phyloP scores from a whole-genome alignment of 2,329 filamentous ascomycete species.

The Stachybotrys chlorohalonatus region DNA sequence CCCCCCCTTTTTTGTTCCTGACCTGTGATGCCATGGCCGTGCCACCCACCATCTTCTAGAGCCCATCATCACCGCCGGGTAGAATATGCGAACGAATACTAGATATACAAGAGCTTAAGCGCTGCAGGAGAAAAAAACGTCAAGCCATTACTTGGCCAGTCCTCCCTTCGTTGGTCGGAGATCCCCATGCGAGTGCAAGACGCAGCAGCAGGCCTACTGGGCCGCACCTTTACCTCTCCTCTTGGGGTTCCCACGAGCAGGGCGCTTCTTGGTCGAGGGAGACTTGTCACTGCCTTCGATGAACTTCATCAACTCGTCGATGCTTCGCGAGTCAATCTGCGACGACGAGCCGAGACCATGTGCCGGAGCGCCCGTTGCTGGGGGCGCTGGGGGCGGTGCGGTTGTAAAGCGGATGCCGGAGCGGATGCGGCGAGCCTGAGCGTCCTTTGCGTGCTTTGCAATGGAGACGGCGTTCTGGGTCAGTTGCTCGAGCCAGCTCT shows the following conservation, averaged over 20 bases:
- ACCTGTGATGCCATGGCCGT: not conserved
- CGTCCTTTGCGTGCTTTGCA: slow-evolving; percentile 85
- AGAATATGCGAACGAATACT: not conserved
- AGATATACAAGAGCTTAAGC: not conserved
- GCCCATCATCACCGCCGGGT: not conserved
- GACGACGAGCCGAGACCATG: slow-evolving; percentile 18
- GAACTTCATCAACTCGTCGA: slow-evolving; percentile 89
- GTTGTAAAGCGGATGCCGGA: slow-evolving; percentile 58
- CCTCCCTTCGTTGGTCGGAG: too few relatives aligned
- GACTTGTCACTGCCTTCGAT: slow-evolving; percentile 68
- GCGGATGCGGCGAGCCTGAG: slow-evolving; percentile 65
- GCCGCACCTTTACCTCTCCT: slow-evolving; percentile 27
- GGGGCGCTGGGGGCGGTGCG: slow-evolving; percentile 12
- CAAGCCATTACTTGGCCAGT: not conserved
- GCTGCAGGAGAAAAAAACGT: not conserved
- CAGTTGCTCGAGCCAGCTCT: slow-evolving; percentile 91
- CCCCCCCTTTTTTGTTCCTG: not conserved
- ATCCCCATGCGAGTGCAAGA: not conserved
- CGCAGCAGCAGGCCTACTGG: slow-evolving; percentile 4
- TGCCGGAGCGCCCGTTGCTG: slow-evolving; percentile 20
- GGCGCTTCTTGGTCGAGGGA: slow-evolving; percentile 46
- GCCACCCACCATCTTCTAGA: not conserved
- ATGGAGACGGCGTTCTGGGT: slow-evolving; percentile 93
- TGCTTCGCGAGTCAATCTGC: slow-evolving; percentile 65
- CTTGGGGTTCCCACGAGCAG: slow-evolving; percentile 47